These are phyloP conservation scores for Chlorencoelia australis DNA, from an alignment of 2,329 filamentous ascomycete species.

Conservation along the genomic window DNA sequence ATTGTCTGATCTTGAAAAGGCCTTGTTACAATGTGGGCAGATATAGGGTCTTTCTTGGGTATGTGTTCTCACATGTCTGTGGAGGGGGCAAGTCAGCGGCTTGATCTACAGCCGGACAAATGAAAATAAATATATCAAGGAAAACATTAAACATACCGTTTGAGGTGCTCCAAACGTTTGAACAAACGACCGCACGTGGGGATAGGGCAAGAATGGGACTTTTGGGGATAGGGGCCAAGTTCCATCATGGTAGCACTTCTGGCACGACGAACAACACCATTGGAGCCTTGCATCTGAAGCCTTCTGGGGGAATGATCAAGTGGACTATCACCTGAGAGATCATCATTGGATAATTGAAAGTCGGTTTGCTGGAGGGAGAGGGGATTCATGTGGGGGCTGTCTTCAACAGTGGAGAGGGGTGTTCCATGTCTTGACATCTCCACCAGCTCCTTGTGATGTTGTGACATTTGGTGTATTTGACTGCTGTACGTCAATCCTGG, in stretches of 20 bases:
- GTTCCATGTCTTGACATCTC: conserved; percentile 85
- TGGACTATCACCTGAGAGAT: conserved; percentile 48
- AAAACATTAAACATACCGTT: conserved; percentile 64
- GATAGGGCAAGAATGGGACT: conserved; percentile 98
- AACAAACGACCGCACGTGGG: conserved; percentile 94
- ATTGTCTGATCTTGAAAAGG: conserved; percentile 97
- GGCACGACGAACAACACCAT: conserved; percentile 76
- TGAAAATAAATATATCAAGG: conserved; percentile 26
- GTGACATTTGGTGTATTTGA: conserved; percentile 51
- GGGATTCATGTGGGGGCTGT: conserved; percentile 65
- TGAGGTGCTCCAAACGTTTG: conserved; percentile 98
- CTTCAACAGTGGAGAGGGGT: conserved; percentile 76
- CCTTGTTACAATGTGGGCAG: conserved; percentile 96
- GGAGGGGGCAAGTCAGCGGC: conserved; percentile 39
- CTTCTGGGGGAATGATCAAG: conserved; percentile 49
- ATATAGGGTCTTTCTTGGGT: conserved; percentile 98
- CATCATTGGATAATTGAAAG: conserved; percentile 54
- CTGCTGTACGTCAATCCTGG: conserved; percentile 65
- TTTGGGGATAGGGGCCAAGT: conserved; percentile 89
- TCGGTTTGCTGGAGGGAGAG: conserved; percentile 63
- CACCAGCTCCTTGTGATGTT: conserved; percentile 69
- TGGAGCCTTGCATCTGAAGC: conserved; percentile 58
- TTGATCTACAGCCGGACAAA: conserved; percentile 27
- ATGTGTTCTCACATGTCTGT: conserved; percentile 96
- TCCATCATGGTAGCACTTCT: conserved; percentile 95